Evolutionary conservation across 306 rosid genomes (phyloP), one percentile per base, ranked within the genome.

Genomic region (Castanea mollissima): DNA sequence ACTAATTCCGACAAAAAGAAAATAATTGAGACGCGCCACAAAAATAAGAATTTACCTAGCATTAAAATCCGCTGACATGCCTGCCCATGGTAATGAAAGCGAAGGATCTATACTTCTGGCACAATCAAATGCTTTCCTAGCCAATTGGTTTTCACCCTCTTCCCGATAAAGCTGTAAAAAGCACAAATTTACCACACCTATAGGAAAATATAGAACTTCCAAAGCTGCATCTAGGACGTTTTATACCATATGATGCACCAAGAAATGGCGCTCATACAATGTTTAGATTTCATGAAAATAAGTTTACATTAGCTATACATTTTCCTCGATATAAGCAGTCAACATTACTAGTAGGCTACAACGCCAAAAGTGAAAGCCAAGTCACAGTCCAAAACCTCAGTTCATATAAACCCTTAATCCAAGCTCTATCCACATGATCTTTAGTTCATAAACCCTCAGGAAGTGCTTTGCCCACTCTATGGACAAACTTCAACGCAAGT

Each of bases 51-150:
- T 55, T 82, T 77, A 94, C 98, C 96, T 77, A 23, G 79, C 31
- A 67, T 86, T 77, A 80, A 82, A 88, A 82, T 88, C 96, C 13
- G 93, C 97, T 44, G 98, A 84, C 97, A 94, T 94, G 92, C 98
- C 92, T 56, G 98, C 98, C 98, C 98, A 94, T 27, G 98, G 97
- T 85, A 92, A 79, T 73, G 97, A 90, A 69, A 94, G 97, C 25
- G 91, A 88, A 75, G 98, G 98, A 83, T 94, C 97, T 71, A 92
- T 92, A 81, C 97, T 94, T 81, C 98, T 91, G 60, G 97, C 89
- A 79, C 90, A 91, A 84, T 94, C 97, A 85, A 94, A 94, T 81
- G 96, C 86, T 76, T 88, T 90, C 74, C 84, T 87, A 9, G 98
- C 92, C 87, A 94, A 84, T 85, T 87, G 88, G 84, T 82, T 89